Percentiles rank a stretch among this genome's conserved stretches.
phyloP scores from a whole-genome alignment of 2,329 filamentous ascomycete genomes.

The Drechslerella dactyloides region DNA sequence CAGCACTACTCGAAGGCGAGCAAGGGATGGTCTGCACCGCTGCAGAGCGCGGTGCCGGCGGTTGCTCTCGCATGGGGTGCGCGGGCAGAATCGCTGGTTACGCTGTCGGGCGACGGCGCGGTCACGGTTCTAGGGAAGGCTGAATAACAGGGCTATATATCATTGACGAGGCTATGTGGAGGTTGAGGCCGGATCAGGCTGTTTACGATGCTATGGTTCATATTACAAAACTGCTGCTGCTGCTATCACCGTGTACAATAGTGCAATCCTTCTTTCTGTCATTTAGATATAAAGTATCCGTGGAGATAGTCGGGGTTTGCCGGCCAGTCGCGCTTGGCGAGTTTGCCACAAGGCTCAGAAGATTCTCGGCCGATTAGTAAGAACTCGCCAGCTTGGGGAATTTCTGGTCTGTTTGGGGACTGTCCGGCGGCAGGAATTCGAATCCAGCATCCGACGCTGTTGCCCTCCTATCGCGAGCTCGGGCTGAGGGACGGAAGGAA shows the following conservation, averaged over 20 bases:
- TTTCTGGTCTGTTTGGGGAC: constrained; percentile 2
- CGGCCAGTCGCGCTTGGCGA: not conserved
- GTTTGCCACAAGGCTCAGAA: constrained; percentile 12
- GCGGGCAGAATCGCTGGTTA: constrained; percentile 74
- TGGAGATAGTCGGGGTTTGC: constrained; percentile 21
- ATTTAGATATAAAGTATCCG: constrained; percentile 1
- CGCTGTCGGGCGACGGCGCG: constrained; percentile 75
- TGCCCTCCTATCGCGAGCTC: no score
- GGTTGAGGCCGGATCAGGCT: constrained; percentile 5
- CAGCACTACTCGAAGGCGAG: constrained; percentile 86
- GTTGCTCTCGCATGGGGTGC: constrained; percentile 78
- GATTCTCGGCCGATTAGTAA: constrained; percentile 33
- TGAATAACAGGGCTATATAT: constrained; percentile 58
- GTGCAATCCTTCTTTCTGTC: constrained; percentile 4
- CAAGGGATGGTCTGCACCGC: constrained; percentile 87
- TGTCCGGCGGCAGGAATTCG: no score
- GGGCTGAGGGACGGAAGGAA: no score
- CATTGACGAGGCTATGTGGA: constrained; percentile 23
- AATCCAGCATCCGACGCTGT: no score
- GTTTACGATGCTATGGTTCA: constrained; percentile 49
- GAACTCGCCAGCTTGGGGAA: not conserved
- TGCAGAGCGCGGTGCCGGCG: constrained; percentile 76
- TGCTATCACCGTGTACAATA: constrained; percentile 34
- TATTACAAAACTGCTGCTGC: constrained; percentile 7
- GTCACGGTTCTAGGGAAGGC: constrained; percentile 72